Evolutionary conservation across 2,329 filamentous ascomycete species (phyloP).

Genomic region (Colletotrichum eleusines): DNA sequence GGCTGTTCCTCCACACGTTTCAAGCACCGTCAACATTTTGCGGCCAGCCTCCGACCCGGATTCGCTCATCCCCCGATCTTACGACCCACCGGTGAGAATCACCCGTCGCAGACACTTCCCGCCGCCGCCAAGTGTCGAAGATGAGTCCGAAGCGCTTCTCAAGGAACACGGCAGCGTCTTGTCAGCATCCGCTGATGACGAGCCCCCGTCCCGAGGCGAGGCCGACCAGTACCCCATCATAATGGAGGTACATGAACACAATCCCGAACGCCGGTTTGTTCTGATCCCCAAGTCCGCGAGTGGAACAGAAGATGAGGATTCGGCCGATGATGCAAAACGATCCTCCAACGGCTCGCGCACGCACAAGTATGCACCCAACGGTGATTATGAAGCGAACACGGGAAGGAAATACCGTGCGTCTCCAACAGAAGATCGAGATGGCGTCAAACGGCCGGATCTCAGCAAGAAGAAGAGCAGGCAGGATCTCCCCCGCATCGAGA

Average conservation of each 20-base stretch:
- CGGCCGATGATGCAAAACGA: conserved; percentile 44
- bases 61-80: conserved; percentile 26
- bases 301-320: conserved; percentile 39
- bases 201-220: conserved; percentile 71
- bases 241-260: conserved; percentile 70
- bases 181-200: conserved; percentile 58
- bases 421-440: conserved; percentile 45
- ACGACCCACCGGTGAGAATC: conserved; percentile 41
- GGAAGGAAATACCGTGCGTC: conserved; percentile 55
- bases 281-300: conserved; percentile 58
- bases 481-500: conserved; percentile 61
- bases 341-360: conserved; percentile 40
- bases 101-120: conserved; percentile 57
- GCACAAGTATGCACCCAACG: conserved; percentile 28
- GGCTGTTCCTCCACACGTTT: conserved; percentile 35
- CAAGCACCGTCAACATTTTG: conserved; percentile 20
- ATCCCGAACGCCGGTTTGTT: conserved; percentile 75
- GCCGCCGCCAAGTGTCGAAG: conserved; percentile 76
- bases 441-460: conserved; percentile 41
- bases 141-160: conserved; percentile 72
- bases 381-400: conserved; percentile 58
- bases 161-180: conserved; percentile 65
- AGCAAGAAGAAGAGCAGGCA: conserved; percentile 52
- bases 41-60: conserved; percentile 26
- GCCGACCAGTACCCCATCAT: conserved; percentile 78